Evolutionary conservation across 192 early-diverging fungal species (phyloP).

Genomic region (Pilobolus umbonatus): DNA sequence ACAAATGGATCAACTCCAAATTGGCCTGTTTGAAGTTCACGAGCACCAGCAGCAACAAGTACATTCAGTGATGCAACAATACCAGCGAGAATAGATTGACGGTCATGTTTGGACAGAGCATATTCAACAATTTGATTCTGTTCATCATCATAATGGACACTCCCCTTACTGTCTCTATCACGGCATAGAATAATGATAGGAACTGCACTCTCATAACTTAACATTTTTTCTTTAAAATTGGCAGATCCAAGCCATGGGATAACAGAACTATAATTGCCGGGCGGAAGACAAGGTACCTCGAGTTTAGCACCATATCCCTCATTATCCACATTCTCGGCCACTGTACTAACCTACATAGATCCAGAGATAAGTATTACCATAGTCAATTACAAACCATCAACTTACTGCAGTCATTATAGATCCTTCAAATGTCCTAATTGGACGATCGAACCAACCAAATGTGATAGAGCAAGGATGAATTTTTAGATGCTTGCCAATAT

Average conservation of each 20-base stretch:
- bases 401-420: constrained; percentile 68
- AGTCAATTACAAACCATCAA: no score
- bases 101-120: constrained; percentile 48
- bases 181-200: constrained; percentile 54
- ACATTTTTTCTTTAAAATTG: constrained; percentile 51
- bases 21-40: constrained; percentile 51
- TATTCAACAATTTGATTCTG: constrained; percentile 45
- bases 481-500: constrained; percentile 63
- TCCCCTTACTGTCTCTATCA: constrained; percentile 53
- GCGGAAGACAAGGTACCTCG: constrained; percentile 57
- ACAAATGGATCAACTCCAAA: constrained; percentile 37
- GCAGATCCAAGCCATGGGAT: constrained; percentile 45
- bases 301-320: constrained; percentile 62
- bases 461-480: constrained; percentile 59
- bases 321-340: constrained; percentile 55
- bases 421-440: constrained; percentile 44
- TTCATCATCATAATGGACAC: constrained; percentile 39
- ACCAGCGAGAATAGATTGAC: constrained; percentile 39
- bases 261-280: constrained; percentile 37
- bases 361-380: no score
- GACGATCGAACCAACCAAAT: constrained; percentile 60
- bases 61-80: constrained; percentile 40
- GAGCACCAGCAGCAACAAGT: constrained; percentile 64
- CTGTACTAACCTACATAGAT: constrained; percentile 33
- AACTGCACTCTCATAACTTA: constrained; percentile 39